phyloP scores from a whole-genome alignment of 2,329 filamentous ascomycete species.

The Penicillium nordicum region DNA sequence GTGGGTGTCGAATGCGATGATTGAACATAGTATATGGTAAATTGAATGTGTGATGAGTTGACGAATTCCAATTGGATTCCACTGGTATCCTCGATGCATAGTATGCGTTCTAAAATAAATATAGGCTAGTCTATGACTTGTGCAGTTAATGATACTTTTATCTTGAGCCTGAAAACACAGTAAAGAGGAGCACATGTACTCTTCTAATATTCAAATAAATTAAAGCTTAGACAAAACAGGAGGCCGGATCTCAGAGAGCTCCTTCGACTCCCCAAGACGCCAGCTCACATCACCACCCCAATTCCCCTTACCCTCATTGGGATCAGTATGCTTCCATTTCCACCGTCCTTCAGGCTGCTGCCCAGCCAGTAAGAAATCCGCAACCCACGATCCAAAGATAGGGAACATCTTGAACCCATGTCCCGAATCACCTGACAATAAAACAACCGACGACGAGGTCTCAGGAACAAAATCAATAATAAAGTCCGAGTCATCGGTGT shows the following conservation, averaged over 20 bases:
- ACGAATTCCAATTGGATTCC: background rate
- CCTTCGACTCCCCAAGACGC: constrained; percentile 42
- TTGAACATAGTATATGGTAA: constrained; percentile 46
- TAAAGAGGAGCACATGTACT: background rate
- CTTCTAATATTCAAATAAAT: constrained; percentile 3
- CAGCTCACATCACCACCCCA: constrained; percentile 50
- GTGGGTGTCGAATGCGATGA: constrained; percentile 48
- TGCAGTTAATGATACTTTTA: background rate
- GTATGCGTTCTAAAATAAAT: background rate
- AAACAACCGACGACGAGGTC: constrained; percentile 47
- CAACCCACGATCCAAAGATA: constrained; percentile 56
- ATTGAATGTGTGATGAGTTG: background rate
- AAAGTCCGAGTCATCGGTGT: constrained; percentile 59
- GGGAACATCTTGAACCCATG: constrained; percentile 64
- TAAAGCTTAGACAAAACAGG: constrained; percentile 23
- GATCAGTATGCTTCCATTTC: constrained; percentile 49
- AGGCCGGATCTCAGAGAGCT: constrained; percentile 24
- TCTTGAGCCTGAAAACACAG: background rate
- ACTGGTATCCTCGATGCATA: background rate
- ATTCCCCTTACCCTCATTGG: constrained; percentile 29
- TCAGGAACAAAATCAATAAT: constrained; percentile 58
- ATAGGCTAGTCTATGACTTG: background rate
- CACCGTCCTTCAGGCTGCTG: constrained; percentile 48
- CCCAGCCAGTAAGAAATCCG: constrained; percentile 43
- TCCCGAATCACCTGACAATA: constrained; percentile 58